Base-by-base conservation (phyloP, 495 filamentous ascomycete genomes). In the Acidomyces sp. region DNA sequence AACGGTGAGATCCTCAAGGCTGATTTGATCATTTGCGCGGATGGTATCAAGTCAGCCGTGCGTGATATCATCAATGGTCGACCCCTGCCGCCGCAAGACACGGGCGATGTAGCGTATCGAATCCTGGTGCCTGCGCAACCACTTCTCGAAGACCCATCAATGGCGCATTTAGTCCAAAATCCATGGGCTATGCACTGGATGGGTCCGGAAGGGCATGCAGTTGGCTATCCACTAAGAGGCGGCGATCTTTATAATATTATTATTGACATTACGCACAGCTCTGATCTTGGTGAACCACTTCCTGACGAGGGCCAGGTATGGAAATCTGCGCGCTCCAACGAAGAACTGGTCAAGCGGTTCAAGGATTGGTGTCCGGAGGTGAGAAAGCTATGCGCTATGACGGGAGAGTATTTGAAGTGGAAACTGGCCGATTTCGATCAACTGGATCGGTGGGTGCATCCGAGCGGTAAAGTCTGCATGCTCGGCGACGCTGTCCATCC, bases 401-500 rank as follows among this genome's bases (percentile, higher is more conserved):
- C 47, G 23, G 38, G 42, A n/a, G 32, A 50, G 13, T 50, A 43
- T 25, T 21, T 50, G 34, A 50, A 50, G 22, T 50, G 47, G 47
- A 37, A 38, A 31, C 43, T 50, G 21, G 45, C 37, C 18, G 45
- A 48, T 33, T 48, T 48, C 18, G 41, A 51, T 10, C 41, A 53
- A 23, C 39, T 56, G 11, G 33, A 44, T 1, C 26, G 24, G 6
- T 56, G 53, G 53, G 46, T 44, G 7, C 25, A 42, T 34, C 33
- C 20, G 11, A 41, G 24, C 41, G 46, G 31, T 3, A 42, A 27
- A 20, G 41, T 54, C 4, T 46, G 33, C 11, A 34, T 57, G 11
- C 11, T 57, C 6, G 54, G 54, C 11, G 54, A 57, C 36, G 43
- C 52, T 1, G 51, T 37, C 34, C 54, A 57, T 25, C 48, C 54